Percentiles rank a stretch among this genome's conserved stretches.
phyloP scores from a whole-genome alignment of 2,329 filamentous ascomycete genomes.

The Calonectria hawksworthii region DNA sequence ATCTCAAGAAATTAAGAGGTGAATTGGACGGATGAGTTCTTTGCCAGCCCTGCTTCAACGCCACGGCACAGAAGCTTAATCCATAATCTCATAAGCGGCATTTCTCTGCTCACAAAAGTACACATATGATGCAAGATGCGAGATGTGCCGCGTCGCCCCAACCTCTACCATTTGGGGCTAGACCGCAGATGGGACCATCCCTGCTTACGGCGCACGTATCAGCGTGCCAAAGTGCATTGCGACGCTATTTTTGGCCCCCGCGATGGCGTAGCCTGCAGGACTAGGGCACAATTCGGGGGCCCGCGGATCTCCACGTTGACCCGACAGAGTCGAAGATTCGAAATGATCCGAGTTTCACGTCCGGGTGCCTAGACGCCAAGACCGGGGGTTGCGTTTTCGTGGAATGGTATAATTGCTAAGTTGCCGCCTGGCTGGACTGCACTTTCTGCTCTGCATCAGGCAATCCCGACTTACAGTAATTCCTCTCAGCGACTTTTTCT shows the following conservation, averaged over 20 bases:
- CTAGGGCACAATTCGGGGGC: background rate
- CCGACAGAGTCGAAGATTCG: background rate
- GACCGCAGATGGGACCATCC: background rate
- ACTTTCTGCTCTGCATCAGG: background rate
- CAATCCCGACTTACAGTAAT: background rate
- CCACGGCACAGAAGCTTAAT: background rate
- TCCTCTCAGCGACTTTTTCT: background rate
- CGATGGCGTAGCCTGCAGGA: background rate
- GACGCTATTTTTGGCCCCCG: background rate
- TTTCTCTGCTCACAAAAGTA: background rate
- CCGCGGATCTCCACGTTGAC: background rate
- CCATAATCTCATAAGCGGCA: background rate
- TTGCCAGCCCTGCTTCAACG: background rate
- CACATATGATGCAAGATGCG: background rate
- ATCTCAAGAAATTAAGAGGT: background rate
- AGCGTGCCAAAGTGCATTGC: background rate
- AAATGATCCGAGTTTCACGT: background rate
- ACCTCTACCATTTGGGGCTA: background rate
- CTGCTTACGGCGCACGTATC: background rate
- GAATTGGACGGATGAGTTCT: background rate
- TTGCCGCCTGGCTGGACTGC: background rate
- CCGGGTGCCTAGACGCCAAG: background rate
- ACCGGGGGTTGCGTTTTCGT: background rate
- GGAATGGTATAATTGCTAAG: background rate
- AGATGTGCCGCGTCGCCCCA: background rate